These are phyloP conservation scores for Coniochaeta hoffmannii DNA, from an alignment of 2,329 filamentous ascomycete species.

Conservation along the genomic window DNA sequence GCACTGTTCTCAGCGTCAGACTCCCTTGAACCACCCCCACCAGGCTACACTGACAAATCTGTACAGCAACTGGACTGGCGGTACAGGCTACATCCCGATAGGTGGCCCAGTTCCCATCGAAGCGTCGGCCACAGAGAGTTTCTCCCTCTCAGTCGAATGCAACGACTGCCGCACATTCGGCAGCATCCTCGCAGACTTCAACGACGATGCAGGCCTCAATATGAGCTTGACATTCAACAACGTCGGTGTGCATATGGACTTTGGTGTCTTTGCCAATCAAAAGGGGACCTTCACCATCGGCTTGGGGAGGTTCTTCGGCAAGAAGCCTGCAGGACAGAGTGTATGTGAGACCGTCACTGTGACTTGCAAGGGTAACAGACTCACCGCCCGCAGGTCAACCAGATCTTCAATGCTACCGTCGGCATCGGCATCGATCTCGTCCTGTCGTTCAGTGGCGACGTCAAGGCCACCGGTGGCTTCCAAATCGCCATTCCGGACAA, in stretches of 20 bases:
- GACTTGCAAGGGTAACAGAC: not conserved
- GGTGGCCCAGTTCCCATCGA: not conserved
- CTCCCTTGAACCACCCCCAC: not conserved
- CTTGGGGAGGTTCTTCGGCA: slow-evolving; percentile 5
- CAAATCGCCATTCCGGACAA: slow-evolving; percentile 11
- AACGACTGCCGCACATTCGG: slow-evolving; percentile 11
- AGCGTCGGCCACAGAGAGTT: not conserved
- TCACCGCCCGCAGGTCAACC: not conserved
- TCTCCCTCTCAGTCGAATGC: slow-evolving; percentile 9
- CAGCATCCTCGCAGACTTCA: slow-evolving; percentile 7
- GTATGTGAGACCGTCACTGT: not conserved
- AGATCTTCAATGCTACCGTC: slow-evolving; percentile 8
- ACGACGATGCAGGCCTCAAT: slow-evolving; percentile 7
- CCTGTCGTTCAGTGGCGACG: slow-evolving; percentile 6
- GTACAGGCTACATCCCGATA: not conserved
- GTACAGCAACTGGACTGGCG: not conserved
- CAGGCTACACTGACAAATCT: not conserved
- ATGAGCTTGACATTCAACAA: slow-evolving; percentile 8
- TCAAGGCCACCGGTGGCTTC: slow-evolving; percentile 8
- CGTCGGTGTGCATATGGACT: slow-evolving; percentile 9
- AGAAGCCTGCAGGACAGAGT: not conserved
- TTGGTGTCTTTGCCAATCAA: slow-evolving; percentile 5
- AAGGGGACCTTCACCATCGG: slow-evolving; percentile 8
- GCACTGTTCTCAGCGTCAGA: not conserved
- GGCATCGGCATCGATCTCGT: slow-evolving; percentile 9